These are phyloP conservation scores for Lycium barbarum DNA, from an alignment of 257 asterid species.

Conservation along the genomic window DNA sequence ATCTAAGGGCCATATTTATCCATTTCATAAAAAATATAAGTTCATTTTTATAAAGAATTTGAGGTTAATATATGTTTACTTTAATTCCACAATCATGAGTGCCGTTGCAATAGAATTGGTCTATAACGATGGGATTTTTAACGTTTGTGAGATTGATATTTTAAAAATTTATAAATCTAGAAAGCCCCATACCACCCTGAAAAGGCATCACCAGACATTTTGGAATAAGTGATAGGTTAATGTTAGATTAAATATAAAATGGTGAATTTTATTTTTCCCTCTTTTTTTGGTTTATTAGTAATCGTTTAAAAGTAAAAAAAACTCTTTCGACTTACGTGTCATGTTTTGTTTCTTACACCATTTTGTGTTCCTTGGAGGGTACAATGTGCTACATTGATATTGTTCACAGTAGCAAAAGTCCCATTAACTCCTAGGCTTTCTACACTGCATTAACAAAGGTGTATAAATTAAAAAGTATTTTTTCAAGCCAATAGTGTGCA, in stretches of 20 bases:
- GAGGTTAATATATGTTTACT: conserved; percentile 36
- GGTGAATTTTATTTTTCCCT: conserved; percentile 18
- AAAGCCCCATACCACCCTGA: conserved; percentile 65
- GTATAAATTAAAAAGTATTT: no score
- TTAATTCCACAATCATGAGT: conserved; percentile 36
- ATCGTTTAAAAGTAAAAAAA: no score
- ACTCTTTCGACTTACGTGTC: conserved; percentile 48
- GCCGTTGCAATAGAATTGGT: conserved; percentile 55
- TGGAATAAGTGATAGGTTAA: background rate
- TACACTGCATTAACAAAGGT: conserved; percentile 37
- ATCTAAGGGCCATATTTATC: no score
- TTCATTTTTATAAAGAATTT: no score
- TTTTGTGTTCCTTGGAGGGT: conserved; percentile 48
- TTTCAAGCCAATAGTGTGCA: no score
- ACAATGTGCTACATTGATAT: conserved; percentile 44
- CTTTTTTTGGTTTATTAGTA: background rate
- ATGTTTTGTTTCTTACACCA: conserved; percentile 68
- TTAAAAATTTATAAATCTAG: conserved; percentile 52
- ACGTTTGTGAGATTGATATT: conserved; percentile 44
- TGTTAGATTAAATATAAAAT: background rate
- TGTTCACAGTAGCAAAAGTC: conserved; percentile 45
- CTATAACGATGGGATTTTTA: conserved; percentile 54
- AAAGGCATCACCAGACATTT: background rate
- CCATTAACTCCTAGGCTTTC: conserved; percentile 60
- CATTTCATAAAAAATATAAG: no score